A percentile compares a stretch with the other conserved stretches of the same genome.
phyloP scores from a whole-genome alignment of 2,329 filamentous ascomycete genomes.

The Penicillium verrucosum region DNA sequence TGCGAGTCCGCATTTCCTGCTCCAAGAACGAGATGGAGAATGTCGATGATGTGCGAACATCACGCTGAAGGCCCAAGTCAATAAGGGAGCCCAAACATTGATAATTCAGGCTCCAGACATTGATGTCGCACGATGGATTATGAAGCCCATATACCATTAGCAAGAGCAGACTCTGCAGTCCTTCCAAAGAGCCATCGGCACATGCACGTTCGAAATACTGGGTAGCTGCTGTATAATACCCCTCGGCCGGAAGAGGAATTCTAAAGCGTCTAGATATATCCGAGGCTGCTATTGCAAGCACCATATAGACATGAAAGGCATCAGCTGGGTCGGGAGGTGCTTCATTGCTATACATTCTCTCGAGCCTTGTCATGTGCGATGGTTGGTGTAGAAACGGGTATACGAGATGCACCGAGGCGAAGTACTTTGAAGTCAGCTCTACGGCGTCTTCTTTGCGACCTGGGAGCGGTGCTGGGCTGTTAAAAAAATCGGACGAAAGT shows the following conservation, averaged over 20 bases:
- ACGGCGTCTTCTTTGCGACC: conserved; percentile 37
- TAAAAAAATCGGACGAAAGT: conserved; percentile 28
- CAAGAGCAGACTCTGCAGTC: conserved; percentile 48
- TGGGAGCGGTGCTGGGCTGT: conserved; percentile 30
- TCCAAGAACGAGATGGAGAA: conserved; percentile 47
- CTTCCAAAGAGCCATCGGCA: conserved; percentile 49
- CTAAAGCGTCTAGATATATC: conserved; percentile 46
- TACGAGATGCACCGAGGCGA: conserved; percentile 48
- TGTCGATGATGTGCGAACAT: conserved; percentile 41
- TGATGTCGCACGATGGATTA: conserved; percentile 49
- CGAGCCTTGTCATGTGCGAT: conserved; percentile 38
- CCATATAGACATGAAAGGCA: conserved; percentile 53
- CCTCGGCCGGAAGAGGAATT: conserved; percentile 47
- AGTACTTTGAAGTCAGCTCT: conserved; percentile 48
- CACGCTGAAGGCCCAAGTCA: conserved; percentile 52
- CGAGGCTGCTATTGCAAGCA: conserved; percentile 50
- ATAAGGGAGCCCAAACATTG: conserved; percentile 53
- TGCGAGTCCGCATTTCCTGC: conserved; percentile 54
- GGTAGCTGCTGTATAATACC: conserved; percentile 51
- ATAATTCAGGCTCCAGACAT: conserved; percentile 56
- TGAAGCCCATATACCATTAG: conserved; percentile 51
- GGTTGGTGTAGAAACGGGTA: conserved; percentile 52
- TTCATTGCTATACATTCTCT: conserved; percentile 35
- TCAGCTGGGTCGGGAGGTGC: conserved; percentile 29
- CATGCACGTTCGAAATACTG: conserved; percentile 48